Conservation (phyloP, 345 rosid species). For the Pelargonium nanum region DNA sequence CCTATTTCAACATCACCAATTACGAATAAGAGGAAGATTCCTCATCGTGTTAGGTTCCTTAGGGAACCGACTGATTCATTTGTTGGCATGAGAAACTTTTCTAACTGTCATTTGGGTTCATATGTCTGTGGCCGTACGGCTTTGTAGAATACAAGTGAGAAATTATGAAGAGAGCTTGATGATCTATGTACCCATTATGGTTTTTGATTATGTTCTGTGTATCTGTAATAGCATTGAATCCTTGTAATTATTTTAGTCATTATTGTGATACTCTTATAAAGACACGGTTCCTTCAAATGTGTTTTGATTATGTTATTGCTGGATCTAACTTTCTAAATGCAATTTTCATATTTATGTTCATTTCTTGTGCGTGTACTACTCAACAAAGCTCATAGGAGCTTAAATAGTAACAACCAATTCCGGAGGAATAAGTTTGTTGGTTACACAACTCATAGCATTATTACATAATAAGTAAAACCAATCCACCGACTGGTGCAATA, state of each 20-base stretch:
- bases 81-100: not conserved
- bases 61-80: not conserved
- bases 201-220: no score
- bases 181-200: not conserved
- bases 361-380: no score
- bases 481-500: no score
- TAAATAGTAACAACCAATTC: no score
- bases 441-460: no score
- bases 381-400: no score
- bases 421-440: no score
- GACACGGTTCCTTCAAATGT: not conserved
- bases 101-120: not conserved
- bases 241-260: not conserved
- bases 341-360: no score
- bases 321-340: not conserved
- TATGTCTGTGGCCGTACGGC: no score
- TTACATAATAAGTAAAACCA: no score
- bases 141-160: not conserved
- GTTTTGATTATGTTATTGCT: no score
- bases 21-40: conserved; percentile 19
- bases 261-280: not conserved
- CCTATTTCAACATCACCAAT: conserved; percentile 4
- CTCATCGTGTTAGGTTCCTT: not conserved
- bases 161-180: not conserved
- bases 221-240: not conserved